Evolutionary conservation across 2,329 filamentous ascomycete species (phyloP).

Genomic region (Graphilbum sp.): DNA sequence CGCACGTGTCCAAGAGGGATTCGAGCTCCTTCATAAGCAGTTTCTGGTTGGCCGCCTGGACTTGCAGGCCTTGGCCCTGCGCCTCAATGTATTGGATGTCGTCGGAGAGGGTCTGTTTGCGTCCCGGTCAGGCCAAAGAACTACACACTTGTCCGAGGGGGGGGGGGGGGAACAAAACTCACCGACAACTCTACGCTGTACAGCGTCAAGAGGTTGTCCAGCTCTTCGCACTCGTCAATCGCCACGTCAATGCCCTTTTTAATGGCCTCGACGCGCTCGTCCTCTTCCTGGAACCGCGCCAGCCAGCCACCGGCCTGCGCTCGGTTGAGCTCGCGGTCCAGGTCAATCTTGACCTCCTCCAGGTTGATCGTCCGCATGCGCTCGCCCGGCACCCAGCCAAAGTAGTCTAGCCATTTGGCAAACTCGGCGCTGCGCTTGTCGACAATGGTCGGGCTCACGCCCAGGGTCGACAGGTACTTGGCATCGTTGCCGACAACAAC

Average conservation of each 20-base stretch:
- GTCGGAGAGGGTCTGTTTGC: conserved; percentile 70
- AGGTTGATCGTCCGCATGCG: conserved; percentile 59
- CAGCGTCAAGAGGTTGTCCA: conserved; percentile 83
- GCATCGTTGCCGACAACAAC: conserved; percentile 56
- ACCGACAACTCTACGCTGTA: conserved; percentile 90
- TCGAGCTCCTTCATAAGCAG: conserved; percentile 80
- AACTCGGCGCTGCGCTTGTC: conserved; percentile 67
- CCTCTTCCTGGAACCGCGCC: conserved; percentile 67
- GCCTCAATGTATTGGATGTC: conserved; percentile 96
- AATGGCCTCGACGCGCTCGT: conserved; percentile 76
- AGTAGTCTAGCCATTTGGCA: conserved; percentile 65
- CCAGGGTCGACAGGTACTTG: conserved; percentile 62
- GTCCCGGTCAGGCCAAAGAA: too few species aligned
- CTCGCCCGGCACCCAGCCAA: conserved; percentile 70
- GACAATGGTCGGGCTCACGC: conserved; percentile 61
- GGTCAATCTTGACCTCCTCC: conserved; percentile 64
- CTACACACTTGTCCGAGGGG: too few species aligned
- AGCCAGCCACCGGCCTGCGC: conserved; percentile 90
- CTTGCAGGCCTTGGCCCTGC: conserved; percentile 89
- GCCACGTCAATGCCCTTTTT: conserved; percentile 73
- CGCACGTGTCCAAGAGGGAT: conserved; percentile 76
- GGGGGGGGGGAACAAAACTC: conserved; percentile 20
- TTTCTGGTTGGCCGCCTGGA: conserved; percentile 94
- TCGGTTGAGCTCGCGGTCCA: conserved; percentile 76
- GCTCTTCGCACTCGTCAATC: conserved; percentile 89